A percentile compares a stretch with the other conserved stretches of the same genome.
phyloP scores from a whole-genome alignment of 495 filamentous ascomycete genomes.

The Lepraria neglecta region DNA sequence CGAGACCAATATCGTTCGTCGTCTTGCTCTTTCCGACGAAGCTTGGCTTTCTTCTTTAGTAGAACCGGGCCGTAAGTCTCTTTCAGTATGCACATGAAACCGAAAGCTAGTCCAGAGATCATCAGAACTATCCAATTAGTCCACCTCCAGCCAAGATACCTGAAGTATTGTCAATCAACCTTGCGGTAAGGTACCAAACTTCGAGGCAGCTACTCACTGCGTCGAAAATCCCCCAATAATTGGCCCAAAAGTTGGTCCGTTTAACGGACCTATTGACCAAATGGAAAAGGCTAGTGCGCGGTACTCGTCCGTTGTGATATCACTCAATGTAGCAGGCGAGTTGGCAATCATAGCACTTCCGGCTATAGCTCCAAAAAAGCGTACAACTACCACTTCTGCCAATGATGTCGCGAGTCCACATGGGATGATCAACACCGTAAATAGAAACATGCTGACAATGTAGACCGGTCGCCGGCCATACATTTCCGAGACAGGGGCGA shows the following conservation, averaged over 20 bases:
- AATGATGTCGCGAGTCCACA: constrained; percentile 62
- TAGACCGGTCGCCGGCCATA: constrained; percentile 74
- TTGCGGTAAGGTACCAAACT: not conserved
- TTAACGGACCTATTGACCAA: constrained; percentile 73
- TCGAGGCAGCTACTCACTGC: constrained; percentile 21
- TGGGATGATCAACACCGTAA: constrained; percentile 62
- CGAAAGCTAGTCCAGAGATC: constrained; percentile 49
- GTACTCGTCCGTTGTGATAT: constrained; percentile 64
- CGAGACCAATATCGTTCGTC: constrained; percentile 72
- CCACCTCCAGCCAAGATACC: constrained; percentile 78
- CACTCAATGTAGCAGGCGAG: constrained; percentile 73
- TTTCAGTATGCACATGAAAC: constrained; percentile 48
- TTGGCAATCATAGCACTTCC: constrained; percentile 77
- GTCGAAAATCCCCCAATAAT: constrained; percentile 69
- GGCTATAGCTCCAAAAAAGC: constrained; percentile 72
- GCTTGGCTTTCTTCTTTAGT: constrained; percentile 60
- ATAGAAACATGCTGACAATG: constrained; percentile 53
- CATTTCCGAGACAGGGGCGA: constrained; percentile 73
- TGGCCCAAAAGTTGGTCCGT: constrained; percentile 51
- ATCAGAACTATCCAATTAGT: constrained; percentile 81
- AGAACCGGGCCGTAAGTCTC: constrained; percentile 78
- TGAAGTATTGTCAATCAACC: constrained; percentile 34
- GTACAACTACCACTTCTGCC: constrained; percentile 55
- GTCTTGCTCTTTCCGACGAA: constrained; percentile 62
- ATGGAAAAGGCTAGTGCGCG: constrained; percentile 67